Evolutionary conservation across 176 grass and related monocot species (phyloP).

Genomic region (Aechmea fasciata): DNA sequence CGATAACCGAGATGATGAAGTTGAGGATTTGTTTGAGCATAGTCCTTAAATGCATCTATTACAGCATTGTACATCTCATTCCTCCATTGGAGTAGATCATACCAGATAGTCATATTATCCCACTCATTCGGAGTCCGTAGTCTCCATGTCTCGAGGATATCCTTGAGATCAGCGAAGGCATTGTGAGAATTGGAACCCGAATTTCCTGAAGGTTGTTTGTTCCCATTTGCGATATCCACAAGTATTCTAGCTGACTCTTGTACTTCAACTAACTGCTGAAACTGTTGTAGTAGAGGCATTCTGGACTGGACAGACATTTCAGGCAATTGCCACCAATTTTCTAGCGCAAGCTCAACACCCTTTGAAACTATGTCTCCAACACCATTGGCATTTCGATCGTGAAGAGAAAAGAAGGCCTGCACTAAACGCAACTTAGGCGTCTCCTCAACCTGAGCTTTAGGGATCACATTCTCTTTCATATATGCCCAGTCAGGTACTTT

Average conservation of each 20-base stretch:
- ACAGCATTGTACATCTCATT: slow-evolving; percentile 99
- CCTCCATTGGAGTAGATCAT: slow-evolving; percentile 97
- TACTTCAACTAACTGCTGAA: slow-evolving; percentile 96
- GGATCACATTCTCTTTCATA: slow-evolving; percentile 88
- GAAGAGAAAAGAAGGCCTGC: slow-evolving; percentile 81
- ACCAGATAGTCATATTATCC: slow-evolving; percentile 95
- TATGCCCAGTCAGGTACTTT: slow-evolving; percentile 95
- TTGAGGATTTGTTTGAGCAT: slow-evolving; percentile 75
- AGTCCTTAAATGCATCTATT: slow-evolving; percentile 97
- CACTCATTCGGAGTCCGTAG: slow-evolving; percentile 93
- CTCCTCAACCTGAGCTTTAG: slow-evolving; percentile 89
- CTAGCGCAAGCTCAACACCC: slow-evolving; percentile 90
- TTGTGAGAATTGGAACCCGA: slow-evolving; percentile 64
- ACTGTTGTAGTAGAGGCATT: slow-evolving; percentile 87
- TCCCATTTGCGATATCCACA: slow-evolving; percentile 91
- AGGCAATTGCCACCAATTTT: slow-evolving; percentile 99
- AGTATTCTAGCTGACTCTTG: slow-evolving; percentile 94
- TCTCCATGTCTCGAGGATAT: slow-evolving; percentile 99
- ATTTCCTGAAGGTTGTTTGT: slow-evolving; percentile 74
- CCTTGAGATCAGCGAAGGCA: slow-evolving; percentile 84
- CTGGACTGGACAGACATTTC: slow-evolving; percentile 87
- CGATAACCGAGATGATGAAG: slow-evolving; percentile 98
- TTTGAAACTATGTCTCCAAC: slow-evolving; percentile 66
- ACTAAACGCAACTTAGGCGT: slow-evolving; percentile 71
- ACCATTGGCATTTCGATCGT: slow-evolving; percentile 77